A percentile compares a stretch with the other conserved stretches of the same genome.
Evolutionary conservation across 1,139 yeast genomes (phyloP).

Genomic region (Candida tetrigidarum): DNA sequence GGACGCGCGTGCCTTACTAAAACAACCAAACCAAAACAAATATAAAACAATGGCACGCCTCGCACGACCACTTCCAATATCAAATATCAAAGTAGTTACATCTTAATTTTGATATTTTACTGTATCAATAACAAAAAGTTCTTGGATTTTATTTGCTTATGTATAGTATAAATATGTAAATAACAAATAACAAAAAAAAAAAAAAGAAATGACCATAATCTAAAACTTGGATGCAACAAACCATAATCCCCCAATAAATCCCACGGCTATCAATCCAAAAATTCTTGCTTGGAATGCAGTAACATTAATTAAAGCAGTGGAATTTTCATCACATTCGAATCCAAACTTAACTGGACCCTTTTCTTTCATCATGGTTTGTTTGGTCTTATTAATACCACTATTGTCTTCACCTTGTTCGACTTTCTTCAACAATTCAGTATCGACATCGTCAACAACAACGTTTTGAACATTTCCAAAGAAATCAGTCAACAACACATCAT

Average conservation of each 20-base stretch:
- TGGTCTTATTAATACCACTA: background rate
- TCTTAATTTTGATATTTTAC: slow-evolving; percentile 1
- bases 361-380: background rate
- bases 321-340: slow-evolving; percentile 17
- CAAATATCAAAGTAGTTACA: background rate
- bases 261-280: slow-evolving; percentile 21
- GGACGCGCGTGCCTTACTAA: background rate
- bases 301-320: slow-evolving; percentile 18
- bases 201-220: background rate
- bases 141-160: background rate
- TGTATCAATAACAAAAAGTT: background rate
- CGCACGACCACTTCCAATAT: background rate
- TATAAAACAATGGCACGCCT: background rate
- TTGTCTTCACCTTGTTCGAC: background rate
- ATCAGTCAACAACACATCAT: slow-evolving; percentile 82
- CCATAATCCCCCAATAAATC: slow-evolving; percentile 28
- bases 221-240: slow-evolving; percentile 19
- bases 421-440: slow-evolving; percentile 30
- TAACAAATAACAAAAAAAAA: background rate
- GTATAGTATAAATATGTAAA: background rate
- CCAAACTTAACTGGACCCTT: slow-evolving; percentile 16
- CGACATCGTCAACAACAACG: slow-evolving; percentile 67
- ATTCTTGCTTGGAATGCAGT: slow-evolving; percentile 20
- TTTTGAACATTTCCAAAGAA: slow-evolving; percentile 94
- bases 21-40: background rate